Conservation (phyloP, 2,329 filamentous ascomycete species). For the Berkeleyomyces basicola region DNA sequence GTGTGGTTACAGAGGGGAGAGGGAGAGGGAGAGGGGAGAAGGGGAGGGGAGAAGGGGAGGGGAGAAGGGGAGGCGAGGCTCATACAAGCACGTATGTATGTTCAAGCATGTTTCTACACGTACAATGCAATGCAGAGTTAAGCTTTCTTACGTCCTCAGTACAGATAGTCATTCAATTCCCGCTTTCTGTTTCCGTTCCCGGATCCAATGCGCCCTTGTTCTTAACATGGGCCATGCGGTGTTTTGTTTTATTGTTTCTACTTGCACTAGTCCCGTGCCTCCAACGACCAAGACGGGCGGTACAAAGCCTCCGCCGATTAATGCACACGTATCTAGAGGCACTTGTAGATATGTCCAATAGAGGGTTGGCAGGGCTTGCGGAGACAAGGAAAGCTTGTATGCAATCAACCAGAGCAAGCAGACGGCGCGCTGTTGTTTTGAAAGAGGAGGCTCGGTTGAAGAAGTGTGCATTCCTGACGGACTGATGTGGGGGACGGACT, state of each 20-base stretch:
- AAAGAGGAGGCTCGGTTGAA: too few relatives aligned
- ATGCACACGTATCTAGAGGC: not conserved
- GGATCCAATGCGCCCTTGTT: not conserved
- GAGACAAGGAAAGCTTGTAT: too few relatives aligned
- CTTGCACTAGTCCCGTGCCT: not conserved
- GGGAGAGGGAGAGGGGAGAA: not conserved
- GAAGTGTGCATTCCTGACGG: too few relatives aligned
- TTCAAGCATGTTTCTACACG: too few relatives aligned
- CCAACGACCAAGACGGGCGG: too few relatives aligned
- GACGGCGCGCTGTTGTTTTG: too few relatives aligned
- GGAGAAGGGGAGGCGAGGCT: not conserved
- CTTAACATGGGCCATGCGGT: not conserved
- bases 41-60: not conserved
- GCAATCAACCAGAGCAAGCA: too few relatives aligned
- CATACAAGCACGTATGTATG: not conserved
- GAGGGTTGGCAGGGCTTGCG: too few relatives aligned
- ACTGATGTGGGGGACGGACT: too few relatives aligned
- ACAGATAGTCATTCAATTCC: not conserved
- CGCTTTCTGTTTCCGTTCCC: not conserved
- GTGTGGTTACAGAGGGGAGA: not conserved
- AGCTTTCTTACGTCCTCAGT: not conserved
- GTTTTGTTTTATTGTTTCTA: not conserved
- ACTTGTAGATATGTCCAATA: too few relatives aligned
- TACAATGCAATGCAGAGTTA: not conserved
- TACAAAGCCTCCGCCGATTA: too few relatives aligned